Base-by-base conservation (phyloP, 345 rosid genomes). In the Odontarrhena argentea region DNA sequence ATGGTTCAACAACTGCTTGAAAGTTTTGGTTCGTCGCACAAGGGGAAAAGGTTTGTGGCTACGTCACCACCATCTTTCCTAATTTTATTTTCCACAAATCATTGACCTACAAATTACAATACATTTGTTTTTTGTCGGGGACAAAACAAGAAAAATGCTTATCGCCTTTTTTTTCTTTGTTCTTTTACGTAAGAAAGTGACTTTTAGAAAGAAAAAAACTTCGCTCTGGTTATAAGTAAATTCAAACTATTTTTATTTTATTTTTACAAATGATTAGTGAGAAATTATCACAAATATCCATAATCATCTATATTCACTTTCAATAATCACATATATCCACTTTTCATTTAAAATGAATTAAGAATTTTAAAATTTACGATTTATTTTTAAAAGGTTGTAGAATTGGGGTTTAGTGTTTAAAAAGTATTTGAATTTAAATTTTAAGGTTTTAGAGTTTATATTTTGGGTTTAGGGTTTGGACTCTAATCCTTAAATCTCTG, bases 51-150 rank as follows among this genome's bases (percentile, higher is more conserved):
- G 65, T n/a, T 18, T 50, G 25, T 26, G 36, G 54, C 50, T 25
- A 36, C 62, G 56, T 73, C 67, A 52, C 49, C 49, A 43, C 71
- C 43, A 26, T 65, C 41, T 50, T 28, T 63, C 54, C 58, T 41
- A 22, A 24, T 50, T 30, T 64, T 45, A 32, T 32, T 42, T 62
- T 28, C 14, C 42, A 38, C 61, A 51, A 51, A 59, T 43, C 63
- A 52, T 28, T 66, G 55, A 40, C 55, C 55, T 52, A 58, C 55
- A 35, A 49, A 32, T 32, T 32, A 32, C 36, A 32, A 57, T 65
- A 63, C 43, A 22, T 3, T 18, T 8, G 45, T 48, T 38, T 38
- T 35, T 49, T 65, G 76, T 58, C 76, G 76, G 76, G 76, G 71
- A 50, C 55, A 73, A 73, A 65, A 24, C 14, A 36, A 70, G 26